Conservation (phyloP, 192 early-diverging fungal species). For the Jimgerdemannia lactiflua region DNA sequence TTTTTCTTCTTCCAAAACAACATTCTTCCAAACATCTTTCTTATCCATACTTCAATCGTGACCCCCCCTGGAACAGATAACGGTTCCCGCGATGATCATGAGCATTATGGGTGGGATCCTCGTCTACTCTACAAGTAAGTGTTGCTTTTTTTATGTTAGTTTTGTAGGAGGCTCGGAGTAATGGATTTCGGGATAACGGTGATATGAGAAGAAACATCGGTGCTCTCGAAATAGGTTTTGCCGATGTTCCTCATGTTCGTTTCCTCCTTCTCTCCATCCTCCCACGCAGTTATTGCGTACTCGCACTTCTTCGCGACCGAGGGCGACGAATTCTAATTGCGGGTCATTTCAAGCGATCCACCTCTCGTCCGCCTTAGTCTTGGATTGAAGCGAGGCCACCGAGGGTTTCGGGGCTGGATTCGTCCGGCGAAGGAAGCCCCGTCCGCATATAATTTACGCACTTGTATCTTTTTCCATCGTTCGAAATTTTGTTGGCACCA, state of each 20-base stretch:
- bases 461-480: too few relatives aligned
- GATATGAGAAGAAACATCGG: too few relatives aligned
- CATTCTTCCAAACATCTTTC: not conserved
- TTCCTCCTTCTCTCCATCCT: not conserved
- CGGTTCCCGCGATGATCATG: slow-evolving; percentile 82
- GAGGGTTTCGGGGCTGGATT: too few relatives aligned
- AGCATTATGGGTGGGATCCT: slow-evolving; percentile 87
- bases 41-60: too few relatives aligned
- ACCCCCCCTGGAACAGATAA: slow-evolving; percentile 51
- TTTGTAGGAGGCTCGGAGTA: not conserved
- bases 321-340: slow-evolving; percentile 48
- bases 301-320: slow-evolving; percentile 50
- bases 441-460: too few relatives aligned
- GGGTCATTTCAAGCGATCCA: not conserved
- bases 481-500: too few relatives aligned
- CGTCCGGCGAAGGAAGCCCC: too few relatives aligned
- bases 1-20: not conserved
- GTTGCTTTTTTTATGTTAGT: not conserved
- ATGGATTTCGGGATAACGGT: too few relatives aligned
- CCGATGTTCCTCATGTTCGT: too few relatives aligned
- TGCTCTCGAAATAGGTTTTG: too few relatives aligned
- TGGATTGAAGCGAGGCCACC: too few relatives aligned
- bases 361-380: too few relatives aligned
- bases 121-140: slow-evolving; percentile 88
- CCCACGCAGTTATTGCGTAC: slow-evolving; percentile 49